A percentile compares a stretch with the other conserved stretches of the same genome.
Conservation (phyloP, 1,139 yeast genomes). For the Protomyces lactucae-debilis region DNA sequence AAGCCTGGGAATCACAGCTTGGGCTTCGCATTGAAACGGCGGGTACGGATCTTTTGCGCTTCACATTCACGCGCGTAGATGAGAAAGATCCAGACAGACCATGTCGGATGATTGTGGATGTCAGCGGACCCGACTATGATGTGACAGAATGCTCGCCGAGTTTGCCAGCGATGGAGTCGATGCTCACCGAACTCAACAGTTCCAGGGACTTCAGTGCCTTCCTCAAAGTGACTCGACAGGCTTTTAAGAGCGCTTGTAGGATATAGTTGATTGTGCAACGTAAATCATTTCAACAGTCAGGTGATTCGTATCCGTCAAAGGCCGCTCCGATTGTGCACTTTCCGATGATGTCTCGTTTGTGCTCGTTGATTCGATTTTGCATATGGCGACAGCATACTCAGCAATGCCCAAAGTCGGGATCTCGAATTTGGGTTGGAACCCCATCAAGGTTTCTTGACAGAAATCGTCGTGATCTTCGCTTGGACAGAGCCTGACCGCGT, state of each 20-base stretch:
- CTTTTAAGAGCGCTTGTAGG: conserved; percentile 42
- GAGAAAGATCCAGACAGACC: conserved; percentile 19
- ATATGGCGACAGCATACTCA: too few species aligned
- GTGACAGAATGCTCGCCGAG: conserved; percentile 70
- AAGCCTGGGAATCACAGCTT: conserved; percentile 28
- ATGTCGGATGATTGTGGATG: conserved; percentile 18
- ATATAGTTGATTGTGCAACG: too few species aligned
- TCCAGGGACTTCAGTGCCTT: conserved; percentile 34
- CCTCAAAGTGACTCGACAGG: conserved; percentile 55
- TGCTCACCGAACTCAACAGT: conserved; percentile 13
- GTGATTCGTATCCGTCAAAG: too few species aligned
- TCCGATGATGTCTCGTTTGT: too few species aligned
- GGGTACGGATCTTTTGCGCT: conserved; percentile 26
- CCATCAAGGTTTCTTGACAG: too few species aligned
- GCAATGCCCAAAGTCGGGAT: too few species aligned
- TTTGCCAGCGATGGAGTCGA: conserved; percentile 46
- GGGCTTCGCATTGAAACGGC: conserved; percentile 29
- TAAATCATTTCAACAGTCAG: too few species aligned
- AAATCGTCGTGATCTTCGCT: too few species aligned
- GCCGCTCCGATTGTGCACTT: too few species aligned
- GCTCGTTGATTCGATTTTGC: too few species aligned
- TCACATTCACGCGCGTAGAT: conserved; percentile 27
- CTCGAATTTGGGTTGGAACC: too few species aligned
- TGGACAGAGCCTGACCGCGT: too few species aligned
- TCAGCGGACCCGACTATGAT: conserved; percentile 37